A percentile compares a stretch with the other conserved stretches of the same genome.
Evolutionary conservation across 768 basidiomycete species (phyloP).

Genomic region (Boletus huronensis): DNA sequence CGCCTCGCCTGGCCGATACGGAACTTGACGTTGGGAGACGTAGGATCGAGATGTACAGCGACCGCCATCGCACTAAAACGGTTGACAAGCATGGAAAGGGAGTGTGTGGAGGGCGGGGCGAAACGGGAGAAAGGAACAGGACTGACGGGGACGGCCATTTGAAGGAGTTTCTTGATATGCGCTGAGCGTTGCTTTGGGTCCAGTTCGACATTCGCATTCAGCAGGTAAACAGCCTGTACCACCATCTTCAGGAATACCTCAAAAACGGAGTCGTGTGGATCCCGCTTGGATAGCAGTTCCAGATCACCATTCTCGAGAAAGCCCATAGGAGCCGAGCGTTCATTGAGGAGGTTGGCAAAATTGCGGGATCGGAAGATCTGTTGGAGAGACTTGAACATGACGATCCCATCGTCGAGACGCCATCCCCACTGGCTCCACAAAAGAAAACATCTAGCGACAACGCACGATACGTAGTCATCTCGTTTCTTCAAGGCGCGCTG

Average conservation of each 20-base stretch:
- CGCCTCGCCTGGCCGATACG: conserved; percentile 63
- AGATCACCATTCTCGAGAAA: conserved; percentile 62
- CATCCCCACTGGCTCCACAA: conserved; percentile 77
- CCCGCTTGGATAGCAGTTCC: conserved; percentile 46
- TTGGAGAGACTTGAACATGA: conserved; percentile 59
- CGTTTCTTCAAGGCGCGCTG: conserved; percentile 45
- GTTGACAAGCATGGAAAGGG: conserved; percentile 79
- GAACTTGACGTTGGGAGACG: conserved; percentile 40
- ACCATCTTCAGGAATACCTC: conserved; percentile 80
- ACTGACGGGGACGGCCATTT: conserved; percentile 68
- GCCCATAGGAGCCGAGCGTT: conserved; percentile 61
- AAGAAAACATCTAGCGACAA: conserved; percentile 71
- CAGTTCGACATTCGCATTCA: conserved; percentile 32
- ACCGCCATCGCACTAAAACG: conserved; percentile 72
- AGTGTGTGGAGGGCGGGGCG: conserved; percentile 45
- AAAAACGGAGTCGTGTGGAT: conserved; percentile 66
- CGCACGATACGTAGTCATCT: conserved; percentile 66
- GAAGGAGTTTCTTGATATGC: conserved; percentile 63
- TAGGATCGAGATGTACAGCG: conserved; percentile 64
- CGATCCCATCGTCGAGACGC: conserved; percentile 54
- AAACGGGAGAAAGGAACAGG: conserved; percentile 60
- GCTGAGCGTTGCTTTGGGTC: conserved; percentile 37
- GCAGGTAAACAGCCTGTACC: conserved; percentile 48
- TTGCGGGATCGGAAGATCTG: conserved; percentile 75
- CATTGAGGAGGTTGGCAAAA: conserved; percentile 65